A percentile compares a stretch with the other conserved stretches of the same genome.
These are phyloP conservation scores for Tephrocybe rancida DNA, from an alignment of 768 basidiomycete species.

Conservation along the genomic window DNA sequence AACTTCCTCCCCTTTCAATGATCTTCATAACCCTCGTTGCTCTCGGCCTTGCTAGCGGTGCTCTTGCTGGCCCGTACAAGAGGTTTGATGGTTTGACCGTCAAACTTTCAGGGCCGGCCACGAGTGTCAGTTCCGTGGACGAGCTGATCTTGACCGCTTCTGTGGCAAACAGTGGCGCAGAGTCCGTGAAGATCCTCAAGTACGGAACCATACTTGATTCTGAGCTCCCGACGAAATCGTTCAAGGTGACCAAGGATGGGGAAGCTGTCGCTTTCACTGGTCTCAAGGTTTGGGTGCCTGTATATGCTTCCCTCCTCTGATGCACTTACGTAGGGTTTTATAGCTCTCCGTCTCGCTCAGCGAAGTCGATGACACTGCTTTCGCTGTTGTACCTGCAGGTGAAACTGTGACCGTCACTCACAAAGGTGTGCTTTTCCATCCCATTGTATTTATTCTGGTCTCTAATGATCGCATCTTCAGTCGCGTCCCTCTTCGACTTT, in stretches of 20 bases:
- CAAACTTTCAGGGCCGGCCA: conserved; percentile 25
- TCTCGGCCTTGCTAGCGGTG: conserved; percentile 27
- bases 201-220: conserved; percentile 47
- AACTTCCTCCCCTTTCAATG: too few species aligned
- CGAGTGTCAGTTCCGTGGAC: conserved; percentile 35
- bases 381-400: conserved; percentile 40
- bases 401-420: conserved; percentile 40
- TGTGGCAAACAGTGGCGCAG: conserved; percentile 41
- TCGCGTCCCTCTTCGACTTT: conserved; percentile 46
- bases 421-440: conserved; percentile 26
- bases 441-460: neutral
- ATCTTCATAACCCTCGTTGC: conserved; percentile 27
- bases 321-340: neutral
- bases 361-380: conserved; percentile 41
- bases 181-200: conserved; percentile 43
- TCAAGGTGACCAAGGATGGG: conserved; percentile 42
- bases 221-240: conserved; percentile 41
- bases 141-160: conserved; percentile 42
- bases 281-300: conserved; percentile 33
- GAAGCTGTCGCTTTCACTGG: conserved; percentile 42
- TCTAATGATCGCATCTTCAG: conserved; percentile 20
- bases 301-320: neutral
- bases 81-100: conserved; percentile 34
- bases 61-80: conserved; percentile 33
- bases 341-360: conserved; percentile 39